A percentile compares a stretch with the other conserved stretches of the same genome.
phyloP scores from a whole-genome alignment of 1,139 yeast species.

The Meyerozyma carpophila region DNA sequence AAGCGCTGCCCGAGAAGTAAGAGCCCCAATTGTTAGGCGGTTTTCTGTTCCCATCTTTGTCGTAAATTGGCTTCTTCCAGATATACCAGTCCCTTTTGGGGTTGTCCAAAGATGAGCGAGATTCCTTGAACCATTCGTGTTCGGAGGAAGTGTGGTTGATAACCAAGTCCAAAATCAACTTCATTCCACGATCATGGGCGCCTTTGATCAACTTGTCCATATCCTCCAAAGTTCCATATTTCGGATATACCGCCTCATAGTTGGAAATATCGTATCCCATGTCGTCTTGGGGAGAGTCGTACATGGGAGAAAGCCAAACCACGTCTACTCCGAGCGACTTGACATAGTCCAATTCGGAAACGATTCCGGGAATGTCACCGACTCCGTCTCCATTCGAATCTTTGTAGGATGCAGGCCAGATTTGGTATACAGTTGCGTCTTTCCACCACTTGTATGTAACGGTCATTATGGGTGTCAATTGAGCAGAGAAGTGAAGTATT shows the following conservation, averaged over 20 bases:
- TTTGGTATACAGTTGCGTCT: slow-evolving; percentile 20
- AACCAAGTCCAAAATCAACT: slow-evolving; percentile 19
- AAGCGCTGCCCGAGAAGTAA: slow-evolving; percentile 19
- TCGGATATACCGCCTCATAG: slow-evolving; percentile 18
- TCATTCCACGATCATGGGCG: slow-evolving; percentile 18
- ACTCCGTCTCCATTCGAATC: slow-evolving; percentile 22
- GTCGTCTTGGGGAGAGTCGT: slow-evolving; percentile 21
- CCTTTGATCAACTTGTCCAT: slow-evolving; percentile 16
- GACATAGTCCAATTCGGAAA: slow-evolving; percentile 18
- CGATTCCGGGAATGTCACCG: slow-evolving; percentile 20
- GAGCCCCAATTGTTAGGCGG: slow-evolving; percentile 23
- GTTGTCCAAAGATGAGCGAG: slow-evolving; percentile 17
- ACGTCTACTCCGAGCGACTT: slow-evolving; percentile 18
- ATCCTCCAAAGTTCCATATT: slow-evolving; percentile 18
- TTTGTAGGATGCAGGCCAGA: slow-evolving; percentile 23
- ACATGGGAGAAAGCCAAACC: slow-evolving; percentile 21
- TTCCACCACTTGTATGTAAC: slow-evolving; percentile 16
- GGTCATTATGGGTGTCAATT: slow-evolving; percentile 3
- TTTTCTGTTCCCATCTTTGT: slow-evolving; percentile 16
- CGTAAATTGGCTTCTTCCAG: slow-evolving; percentile 17
- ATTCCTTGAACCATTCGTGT: slow-evolving; percentile 21
- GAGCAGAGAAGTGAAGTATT: not conserved
- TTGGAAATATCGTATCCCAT: slow-evolving; percentile 22
- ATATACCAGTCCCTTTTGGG: slow-evolving; percentile 22
- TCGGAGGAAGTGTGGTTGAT: slow-evolving; percentile 20